Percentiles rank a stretch among this genome's conserved stretches.
phyloP scores from a whole-genome alignment of 192 early-diverging fungal genomes.

The Mortierella claussenii region DNA sequence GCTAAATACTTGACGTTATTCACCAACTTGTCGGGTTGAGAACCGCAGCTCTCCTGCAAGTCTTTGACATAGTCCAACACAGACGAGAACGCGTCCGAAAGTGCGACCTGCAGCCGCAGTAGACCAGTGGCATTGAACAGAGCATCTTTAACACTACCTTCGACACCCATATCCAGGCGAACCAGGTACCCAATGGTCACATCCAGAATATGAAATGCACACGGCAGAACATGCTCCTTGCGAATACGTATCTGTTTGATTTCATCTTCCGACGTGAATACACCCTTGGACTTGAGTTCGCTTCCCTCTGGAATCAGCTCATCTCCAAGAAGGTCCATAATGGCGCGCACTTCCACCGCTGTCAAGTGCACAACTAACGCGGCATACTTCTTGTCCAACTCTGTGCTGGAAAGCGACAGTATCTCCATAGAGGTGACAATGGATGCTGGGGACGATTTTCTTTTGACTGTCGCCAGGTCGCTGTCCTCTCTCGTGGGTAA shows the following conservation, averaged over 20 bases:
- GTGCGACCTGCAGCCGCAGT: constrained; percentile 41
- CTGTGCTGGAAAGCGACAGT: constrained; percentile 22
- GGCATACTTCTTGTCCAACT: constrained; percentile 40
- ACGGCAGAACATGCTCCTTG: constrained; percentile 33
- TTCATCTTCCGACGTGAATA: background rate
- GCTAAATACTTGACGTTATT: constrained; percentile 36
- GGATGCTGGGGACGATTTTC: constrained; percentile 23
- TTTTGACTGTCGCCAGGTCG: background rate
- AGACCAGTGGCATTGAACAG: constrained; percentile 38
- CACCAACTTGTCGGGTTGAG: constrained; percentile 5
- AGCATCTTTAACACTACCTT: constrained; percentile 11
- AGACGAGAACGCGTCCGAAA: constrained; percentile 21
- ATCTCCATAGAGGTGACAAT: constrained; percentile 31
- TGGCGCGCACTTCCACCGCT: constrained; percentile 28
- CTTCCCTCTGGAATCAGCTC: background rate
- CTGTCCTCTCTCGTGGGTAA: background rate
- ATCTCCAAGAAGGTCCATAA: constrained; percentile 40
- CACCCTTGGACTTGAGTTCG: background rate
- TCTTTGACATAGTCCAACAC: constrained; percentile 47
- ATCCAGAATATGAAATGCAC: constrained; percentile 38
- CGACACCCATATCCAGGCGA: constrained; percentile 12
- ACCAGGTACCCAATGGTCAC: constrained; percentile 43
- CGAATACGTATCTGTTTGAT: constrained; percentile 10
- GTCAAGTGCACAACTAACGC: constrained; percentile 37
- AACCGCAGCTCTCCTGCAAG: constrained; percentile 27